A percentile compares a stretch with the other conserved stretches of the same genome.
These are phyloP conservation scores for Ogataea allantospora DNA, from an alignment of 805 yeast genomes.

Conservation along the genomic window DNA sequence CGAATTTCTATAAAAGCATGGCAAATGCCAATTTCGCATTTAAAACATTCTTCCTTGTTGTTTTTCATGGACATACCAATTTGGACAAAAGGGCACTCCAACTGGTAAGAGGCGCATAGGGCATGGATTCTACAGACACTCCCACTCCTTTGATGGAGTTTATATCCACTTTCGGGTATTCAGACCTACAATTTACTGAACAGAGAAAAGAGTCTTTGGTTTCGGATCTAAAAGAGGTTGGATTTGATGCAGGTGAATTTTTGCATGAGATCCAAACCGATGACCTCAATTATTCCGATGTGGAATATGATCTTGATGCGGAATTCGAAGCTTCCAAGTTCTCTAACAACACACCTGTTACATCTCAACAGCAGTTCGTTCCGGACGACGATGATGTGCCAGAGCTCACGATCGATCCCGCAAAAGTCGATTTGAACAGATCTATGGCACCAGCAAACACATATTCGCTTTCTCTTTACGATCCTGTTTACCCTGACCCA, in stretches of 20 bases:
- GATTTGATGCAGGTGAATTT: constrained; percentile 17
- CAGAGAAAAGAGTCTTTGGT: constrained; percentile 10
- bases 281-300: constrained; percentile 17
- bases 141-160: constrained; percentile 13
- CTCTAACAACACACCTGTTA: constrained; percentile 15
- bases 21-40: constrained; percentile 7
- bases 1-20: constrained; percentile 8
- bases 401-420: constrained; percentile 17
- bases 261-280: constrained; percentile 17
- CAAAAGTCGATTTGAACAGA: constrained; percentile 11
- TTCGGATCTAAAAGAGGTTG: constrained; percentile 15
- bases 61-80: constrained; percentile 10
- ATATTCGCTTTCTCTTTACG: constrained; percentile 6
- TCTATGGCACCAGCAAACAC: not conserved
- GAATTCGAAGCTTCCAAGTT: constrained; percentile 10
- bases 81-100: constrained; percentile 3
- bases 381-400: constrained; percentile 13
- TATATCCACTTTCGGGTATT: constrained; percentile 6
- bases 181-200: constrained; percentile 6
- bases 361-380: constrained; percentile 13
- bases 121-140: constrained; percentile 12
- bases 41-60: constrained; percentile 7
- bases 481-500: constrained; percentile 9
- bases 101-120: constrained; percentile 5
- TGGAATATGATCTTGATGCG: constrained; percentile 16